Base-by-base conservation (phyloP, 176 grass and related monocot genomes). In the Eleusine indica region DNA sequence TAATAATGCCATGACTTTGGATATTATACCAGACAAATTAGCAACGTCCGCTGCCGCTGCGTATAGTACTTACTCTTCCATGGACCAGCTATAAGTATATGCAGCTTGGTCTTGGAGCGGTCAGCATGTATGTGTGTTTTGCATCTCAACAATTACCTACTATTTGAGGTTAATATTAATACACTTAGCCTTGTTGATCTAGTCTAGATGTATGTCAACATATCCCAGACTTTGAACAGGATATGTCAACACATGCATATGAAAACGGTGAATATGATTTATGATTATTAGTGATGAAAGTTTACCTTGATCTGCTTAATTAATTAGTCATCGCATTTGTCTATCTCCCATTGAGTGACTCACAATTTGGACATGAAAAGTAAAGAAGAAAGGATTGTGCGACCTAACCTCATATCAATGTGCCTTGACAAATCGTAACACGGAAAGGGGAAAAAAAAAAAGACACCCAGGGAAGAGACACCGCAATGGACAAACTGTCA, bases 351-450 rank as follows among this genome's bases (percentile, higher is more conserved):
- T 8, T 41, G 15, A 19, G 35, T 80, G 4, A 4, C 18, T 22
- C 58, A 37, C 25, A 44, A 75, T 44, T 30, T 69, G 38, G 28
- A 57, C 77, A 51, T 16, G 12, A 56, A 80, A 66, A 39, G 18
- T 48, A 78, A 60, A 74, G 41, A 13, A 70, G 71, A 82, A 76
- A 82, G 65, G 53, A 29, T 10, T 7, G 65, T 87, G 52, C 52
- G 37, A 87, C 79, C 86, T 82, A 77, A 82, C 73, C 32, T 70
- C 71, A 51, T 49, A 70, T 71, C 72, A 82, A 81, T 82, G 74
- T 82, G 51, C 79, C 72, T 87, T 82, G 79, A 77, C 42, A 82
- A 82, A 77, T 30, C 42, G 72, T 29, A 39, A 40, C 62, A 54
- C 15, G 25, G 13, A 57, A 14, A 18, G 13, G 21, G 52, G 6